phyloP scores from a whole-genome alignment of 73 alveolate species.

The Symbiodinium pilosum region DNA sequence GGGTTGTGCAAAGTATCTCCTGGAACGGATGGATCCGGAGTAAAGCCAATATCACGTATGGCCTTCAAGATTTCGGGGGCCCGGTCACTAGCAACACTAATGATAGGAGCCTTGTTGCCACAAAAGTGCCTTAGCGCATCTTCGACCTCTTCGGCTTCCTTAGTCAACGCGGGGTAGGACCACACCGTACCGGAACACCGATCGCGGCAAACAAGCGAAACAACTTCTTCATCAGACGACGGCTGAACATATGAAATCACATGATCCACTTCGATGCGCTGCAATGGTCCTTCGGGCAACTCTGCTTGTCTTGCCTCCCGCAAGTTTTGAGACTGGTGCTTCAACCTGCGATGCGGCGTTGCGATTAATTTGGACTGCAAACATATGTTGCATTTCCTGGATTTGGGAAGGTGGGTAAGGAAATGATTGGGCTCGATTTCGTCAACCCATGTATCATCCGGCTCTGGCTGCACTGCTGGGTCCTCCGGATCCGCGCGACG shows the following conservation, averaged over 20 bases:
- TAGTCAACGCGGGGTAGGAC: not conserved
- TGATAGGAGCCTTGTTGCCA: not conserved
- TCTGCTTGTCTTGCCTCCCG: not conserved
- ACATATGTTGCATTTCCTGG: not conserved
- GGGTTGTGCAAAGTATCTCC: not conserved
- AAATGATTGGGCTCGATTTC: constrained; percentile 12
- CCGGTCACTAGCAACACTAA: not conserved
- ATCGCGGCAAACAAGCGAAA: not conserved
- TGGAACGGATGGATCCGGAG: constrained; percentile 4
- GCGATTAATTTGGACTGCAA: constrained; percentile 4
- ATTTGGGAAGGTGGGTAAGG: constrained; percentile 31
- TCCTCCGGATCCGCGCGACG: not conserved
- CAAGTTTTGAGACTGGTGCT: not conserved
- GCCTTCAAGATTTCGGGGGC: constrained; percentile 45
- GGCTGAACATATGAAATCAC: not conserved
- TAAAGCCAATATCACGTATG: not conserved
- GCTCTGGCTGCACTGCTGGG: not conserved
- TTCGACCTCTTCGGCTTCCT: not conserved
- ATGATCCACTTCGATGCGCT: not conserved
- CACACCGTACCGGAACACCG: not conserved
- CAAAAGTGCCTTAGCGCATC: not conserved
- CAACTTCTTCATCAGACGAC: not conserved
- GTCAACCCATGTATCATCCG: not conserved
- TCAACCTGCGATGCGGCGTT: not conserved
- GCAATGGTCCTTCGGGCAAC: not conserved